Evolutionary conservation across 2,329 filamentous ascomycete species (phyloP).

Genomic region (Aspergillus ruber): DNA sequence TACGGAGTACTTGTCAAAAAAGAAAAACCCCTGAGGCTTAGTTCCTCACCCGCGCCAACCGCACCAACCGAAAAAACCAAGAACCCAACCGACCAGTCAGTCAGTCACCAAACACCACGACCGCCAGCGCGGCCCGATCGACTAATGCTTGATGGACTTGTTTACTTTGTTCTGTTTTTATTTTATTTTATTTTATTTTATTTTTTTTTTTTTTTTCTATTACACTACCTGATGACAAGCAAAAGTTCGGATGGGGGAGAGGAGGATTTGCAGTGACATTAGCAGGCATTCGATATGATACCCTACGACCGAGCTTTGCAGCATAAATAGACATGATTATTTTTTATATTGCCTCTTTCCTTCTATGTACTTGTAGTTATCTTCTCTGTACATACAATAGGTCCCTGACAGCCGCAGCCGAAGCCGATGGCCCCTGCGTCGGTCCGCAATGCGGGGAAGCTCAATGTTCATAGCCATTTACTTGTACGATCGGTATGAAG

Average conservation of each 20-base stretch:
- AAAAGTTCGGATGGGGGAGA: background rate
- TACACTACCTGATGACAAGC: background rate
- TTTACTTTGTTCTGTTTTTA: too few relatives aligned
- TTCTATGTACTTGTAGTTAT: too few relatives aligned
- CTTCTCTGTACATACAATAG: background rate
- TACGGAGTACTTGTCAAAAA: background rate
- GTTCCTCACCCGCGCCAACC: background rate
- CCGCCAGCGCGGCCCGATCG: too few relatives aligned
- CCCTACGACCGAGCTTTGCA: conserved; percentile 34
- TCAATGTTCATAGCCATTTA: background rate
- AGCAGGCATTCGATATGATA: conserved; percentile 40
- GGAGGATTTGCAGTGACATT: conserved; percentile 9
- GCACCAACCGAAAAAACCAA: too few relatives aligned
- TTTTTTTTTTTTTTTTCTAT: too few relatives aligned
- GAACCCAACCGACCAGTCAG: too few relatives aligned
- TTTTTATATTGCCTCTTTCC: background rate
- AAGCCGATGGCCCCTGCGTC: background rate
- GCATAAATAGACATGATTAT: conserved; percentile 5
- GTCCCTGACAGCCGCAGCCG: background rate
- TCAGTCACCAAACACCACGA: too few relatives aligned
- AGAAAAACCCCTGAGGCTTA: background rate
- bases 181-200: too few relatives aligned
- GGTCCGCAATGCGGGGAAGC: background rate
- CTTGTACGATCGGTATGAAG: background rate
- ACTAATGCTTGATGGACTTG: too few relatives aligned